A percentile compares a stretch with the other conserved stretches of the same genome.
Conservation (phyloP, 345 rosid species). For the Psidium friedrichsthalianum region DNA sequence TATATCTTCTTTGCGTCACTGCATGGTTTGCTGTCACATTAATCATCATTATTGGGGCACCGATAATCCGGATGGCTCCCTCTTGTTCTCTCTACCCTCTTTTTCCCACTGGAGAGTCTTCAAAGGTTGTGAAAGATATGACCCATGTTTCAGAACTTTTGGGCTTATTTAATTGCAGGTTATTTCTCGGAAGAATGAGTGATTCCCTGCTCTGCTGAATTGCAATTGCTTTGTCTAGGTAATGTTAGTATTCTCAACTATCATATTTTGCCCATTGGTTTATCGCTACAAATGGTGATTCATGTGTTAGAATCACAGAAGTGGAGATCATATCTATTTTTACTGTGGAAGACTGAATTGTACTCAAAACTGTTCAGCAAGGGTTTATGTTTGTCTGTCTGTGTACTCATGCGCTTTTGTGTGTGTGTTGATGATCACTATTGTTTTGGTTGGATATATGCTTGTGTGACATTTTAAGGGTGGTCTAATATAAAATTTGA, state of each 20-base stretch:
- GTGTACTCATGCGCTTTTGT: neutral
- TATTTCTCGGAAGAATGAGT: neutral
- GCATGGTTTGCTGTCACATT: neutral
- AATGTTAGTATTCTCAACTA: neutral
- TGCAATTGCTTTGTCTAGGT: neutral
- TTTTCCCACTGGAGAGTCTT: neutral
- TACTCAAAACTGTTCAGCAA: neutral
- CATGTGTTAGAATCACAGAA: neutral
- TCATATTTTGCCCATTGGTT: neutral
- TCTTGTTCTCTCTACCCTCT: neutral
- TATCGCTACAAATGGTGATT: neutral
- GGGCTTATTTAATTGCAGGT: neutral
- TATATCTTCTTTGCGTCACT: neutral
- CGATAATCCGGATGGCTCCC: fast-evolving
- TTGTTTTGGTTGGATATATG: neutral
- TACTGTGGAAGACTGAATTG: neutral
- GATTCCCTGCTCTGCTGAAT: neutral
- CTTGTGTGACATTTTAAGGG: neutral
- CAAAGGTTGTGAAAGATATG: neutral
- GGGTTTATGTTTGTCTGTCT: neutral
- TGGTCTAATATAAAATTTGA: neutral
- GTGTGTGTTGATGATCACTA: neutral
- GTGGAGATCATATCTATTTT: neutral
- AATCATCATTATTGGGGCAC: neutral
- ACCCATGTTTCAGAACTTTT: neutral